Percentiles rank a stretch among this genome's conserved stretches.
Conservation (phyloP, 139 green algal species). For the Tetraselmis striata region DNA sequence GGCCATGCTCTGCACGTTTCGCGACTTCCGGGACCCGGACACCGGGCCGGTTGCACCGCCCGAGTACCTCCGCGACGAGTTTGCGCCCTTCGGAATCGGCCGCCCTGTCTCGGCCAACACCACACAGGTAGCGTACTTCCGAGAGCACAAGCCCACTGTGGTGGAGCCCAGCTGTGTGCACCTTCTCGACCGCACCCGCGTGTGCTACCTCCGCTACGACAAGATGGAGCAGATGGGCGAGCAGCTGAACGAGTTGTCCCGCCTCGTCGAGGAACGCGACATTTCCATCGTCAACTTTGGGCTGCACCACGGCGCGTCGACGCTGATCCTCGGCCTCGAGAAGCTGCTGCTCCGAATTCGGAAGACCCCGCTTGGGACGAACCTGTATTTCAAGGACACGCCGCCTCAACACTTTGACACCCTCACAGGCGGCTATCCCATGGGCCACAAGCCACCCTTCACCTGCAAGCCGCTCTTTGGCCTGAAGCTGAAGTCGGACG, state of each 20-base stretch:
- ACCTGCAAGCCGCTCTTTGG: background rate
- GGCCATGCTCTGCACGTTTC: background rate
- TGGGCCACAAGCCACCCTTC: slow-evolving; percentile 8
- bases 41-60: too few relatives aligned
- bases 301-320: slow-evolving; percentile 7
- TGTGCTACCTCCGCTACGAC: slow-evolving; percentile 15
- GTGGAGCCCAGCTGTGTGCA: slow-evolving; percentile 3
- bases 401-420: slow-evolving; percentile 25
- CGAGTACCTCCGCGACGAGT: background rate
- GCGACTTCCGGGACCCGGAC: slow-evolving; percentile 1
- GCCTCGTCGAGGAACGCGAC: background rate
- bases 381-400: slow-evolving; percentile 18
- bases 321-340: background rate
- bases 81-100: background rate
- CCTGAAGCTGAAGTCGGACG: background rate
- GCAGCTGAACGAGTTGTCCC: background rate
- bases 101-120: background rate
- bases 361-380: background rate
- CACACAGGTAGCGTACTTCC: background rate
- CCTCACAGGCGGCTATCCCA: slow-evolving; percentile 12
- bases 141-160: background rate
- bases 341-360: background rate
- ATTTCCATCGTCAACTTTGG: slow-evolving; percentile 18
- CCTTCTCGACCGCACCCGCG: background rate
- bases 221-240: background rate